Base-by-base conservation (phyloP, 306 rosid genomes). In the Pachyrhizus erosus region DNA sequence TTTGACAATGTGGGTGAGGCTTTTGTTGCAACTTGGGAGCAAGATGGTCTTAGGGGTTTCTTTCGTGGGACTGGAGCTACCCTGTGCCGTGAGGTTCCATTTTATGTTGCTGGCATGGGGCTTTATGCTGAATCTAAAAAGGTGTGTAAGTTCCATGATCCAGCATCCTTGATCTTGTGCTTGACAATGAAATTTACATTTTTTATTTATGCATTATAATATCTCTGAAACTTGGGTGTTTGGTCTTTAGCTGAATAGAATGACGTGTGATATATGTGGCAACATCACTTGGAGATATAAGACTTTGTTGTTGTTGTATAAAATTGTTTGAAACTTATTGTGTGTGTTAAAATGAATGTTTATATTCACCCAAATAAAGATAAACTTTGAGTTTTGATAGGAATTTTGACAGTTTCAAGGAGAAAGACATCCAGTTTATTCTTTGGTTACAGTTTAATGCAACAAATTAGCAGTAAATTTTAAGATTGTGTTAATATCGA, bases 21-120 rank as follows among this genome's bases (percentile, higher is more conserved):
- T 54, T 80, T 94, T 69, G 83, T 94, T 45, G 99, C 90, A 39
- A 96, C 99, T 70, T 92, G 94, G 98, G 86, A 87, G 51, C 97
- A 91, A 84, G 99, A 96, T 91, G 99, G 99, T 80, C 91, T 91
- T 48, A 88, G 82, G 88, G 99, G 99, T 11, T 96, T 96, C 87
- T 96, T 96, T 76, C 99, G 99, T 83, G 99, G 99, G 83, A 96
- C 99, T 17, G 98, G 98, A 68, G 97, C 98, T 37, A 96, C 99
- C 85, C 97, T 96, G 82, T 96, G 98, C 79, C 90, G 99, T 17
- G 99, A 96, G 88, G 98, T 96, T 87, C 99, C 99, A 51, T 96
- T 96, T 86, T 96, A 96, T 83, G 99, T 96, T 27, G 97, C 98
- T 65, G 99, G 99, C 88, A 96, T 90, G 97, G 99, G 97, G 49